Base-by-base conservation (phyloP, 2,329 filamentous ascomycete species). In the Calonectria henricotiae region DNA sequence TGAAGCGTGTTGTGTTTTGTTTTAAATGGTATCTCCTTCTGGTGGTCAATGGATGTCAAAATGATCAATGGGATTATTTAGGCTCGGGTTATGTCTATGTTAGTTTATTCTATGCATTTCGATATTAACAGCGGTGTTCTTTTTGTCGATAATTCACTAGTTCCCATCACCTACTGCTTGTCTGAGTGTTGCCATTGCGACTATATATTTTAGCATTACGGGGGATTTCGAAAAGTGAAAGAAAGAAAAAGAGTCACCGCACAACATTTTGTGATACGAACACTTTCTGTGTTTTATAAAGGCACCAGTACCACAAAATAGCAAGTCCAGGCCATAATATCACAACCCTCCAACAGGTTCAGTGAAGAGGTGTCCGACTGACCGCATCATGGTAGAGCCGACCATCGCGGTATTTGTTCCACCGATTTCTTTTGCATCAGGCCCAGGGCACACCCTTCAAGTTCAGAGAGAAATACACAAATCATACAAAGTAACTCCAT, bases 401-500 rank as follows among this genome's bases (percentile, higher is more conserved):
- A 67, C 6, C 44, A 67, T 35, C 20, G 54, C 17, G 39, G 61
- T 27, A n/a, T 13, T 62, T 62, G 55, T 61, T 55, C 35, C 7
- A 11, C 7, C 23, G 37, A 17, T 8, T 44, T 8, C 0, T 4
- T 23, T 9, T 4, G 4, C 20, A 35, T 4, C 54, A 35, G 11
- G 7, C 27, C 1, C 17, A 49, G 25, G 27, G 6, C 6, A 32
- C 1, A 12, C 65, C 55, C 1, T 54, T 67, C 25, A 55, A 55
- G 20, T n/a, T 6, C 5, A 43, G 13, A n/a, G 15, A 23, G 2
- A 23, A 62, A 4, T 67, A 62, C 20, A n/a, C 1, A n/a, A 46
- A 37, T 9, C 65, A 62, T 27, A 54, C 55, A n/a, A 62, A 39
- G 32, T 12, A 7, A 7, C 9, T 17, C 20, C 65, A 67, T 27